Evolutionary conservation across 768 basidiomycete genomes (phyloP), one percentile per base, ranked within the genome.

Genomic region (Baorangia bicolor): DNA sequence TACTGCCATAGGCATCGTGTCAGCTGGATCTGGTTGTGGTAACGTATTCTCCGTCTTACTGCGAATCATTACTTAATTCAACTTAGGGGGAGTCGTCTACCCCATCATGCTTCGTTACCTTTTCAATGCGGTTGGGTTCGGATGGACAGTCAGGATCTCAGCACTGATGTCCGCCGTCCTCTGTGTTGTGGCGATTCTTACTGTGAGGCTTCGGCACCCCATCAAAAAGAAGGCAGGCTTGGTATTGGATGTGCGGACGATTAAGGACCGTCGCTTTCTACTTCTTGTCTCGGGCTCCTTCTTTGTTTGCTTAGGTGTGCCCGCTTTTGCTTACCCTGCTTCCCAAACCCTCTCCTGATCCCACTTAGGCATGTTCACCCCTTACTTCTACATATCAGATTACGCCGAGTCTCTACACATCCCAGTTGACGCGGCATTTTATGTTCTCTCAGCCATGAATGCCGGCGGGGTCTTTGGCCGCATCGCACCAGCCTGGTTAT

Each of bases 11-110:
- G 90, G 90, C 2, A 73, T 92, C 52, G 85, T 83, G 18, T 77
- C 81, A 2, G 81, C 88, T 33, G 90, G 90, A n/a, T 85, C 85
- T 25, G 81, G 86, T 53, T 66, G 81, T 53, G 86, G 86, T 84
- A 55, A 57, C 23, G 50, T 50, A 10, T 49, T 45, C 49, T 48
- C 54, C 52, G 48, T 55, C 51, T n/a, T 5, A 1, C 20, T 63
- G 61, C 40, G 55, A 51, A 61, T 69, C 60, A 39, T 51, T 47
- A 48, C 71, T 64, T 21, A 61, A 54, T 33, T 53, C 3, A 23
- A 23, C 31, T 47, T 63, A 81, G 90, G 90, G 23, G 87, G 87
- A 11, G 84, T 88, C 4, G 70, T 86, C n/a, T 88, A 82, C 59
- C 85, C 87, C 0, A 80, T 89, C 46, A 73, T 86, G 72, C 75